Base-by-base conservation (phyloP, 2,329 filamentous ascomycete genomes). In the Fusarium sp. region DNA sequence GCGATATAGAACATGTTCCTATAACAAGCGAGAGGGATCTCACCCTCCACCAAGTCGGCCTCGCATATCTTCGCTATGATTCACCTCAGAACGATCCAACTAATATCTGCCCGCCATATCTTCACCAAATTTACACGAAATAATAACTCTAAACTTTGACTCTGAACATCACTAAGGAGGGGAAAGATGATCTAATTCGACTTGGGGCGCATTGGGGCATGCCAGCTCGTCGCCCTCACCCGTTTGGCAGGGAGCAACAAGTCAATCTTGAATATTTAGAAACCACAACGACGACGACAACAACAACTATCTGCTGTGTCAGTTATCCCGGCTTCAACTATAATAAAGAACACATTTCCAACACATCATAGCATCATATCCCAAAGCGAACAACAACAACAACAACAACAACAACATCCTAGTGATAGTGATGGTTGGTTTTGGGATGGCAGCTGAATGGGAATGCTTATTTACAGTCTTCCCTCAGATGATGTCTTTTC, bases 31-130 rank as follows among this genome's bases (percentile, higher is more conserved):
- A 60, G 40, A 40, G 29, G 38, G 70, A 69, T 18, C 72, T 66
- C 9, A 31, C 71, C 31, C 68, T 76, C 38, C 59, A 69, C 22
- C 74, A 76, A 34, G 72, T 76, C n/a, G 68, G 66, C 9, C 24
- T 76, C 2, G 70, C 70, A 18, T 72, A 69, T 61, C 27, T 66
- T 20, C 61, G 35, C 37, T 13, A 37, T 54, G 47, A 57, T 40
- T 54, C 65, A 11, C 31, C 50, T 27, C 20, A 8, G 16, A 27
- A 13, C 37, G 10, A 6, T 38, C 0, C 10, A 35, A 31, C 14
- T 16, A 60, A 1, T 4, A 35, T 22, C 16, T n/a, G 29, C 18
- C 16, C 13, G 5, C 66, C 34, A 20, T 22, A 16, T 24, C 66
- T 75, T 40, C 4, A 1, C 18, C 13, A 66, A 3, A 69, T 73